Evolutionary conservation across 2,329 filamentous ascomycete genomes (phyloP), one percentile per base, ranked within the genome.

Genomic region (Plenodomus biglobosus): DNA sequence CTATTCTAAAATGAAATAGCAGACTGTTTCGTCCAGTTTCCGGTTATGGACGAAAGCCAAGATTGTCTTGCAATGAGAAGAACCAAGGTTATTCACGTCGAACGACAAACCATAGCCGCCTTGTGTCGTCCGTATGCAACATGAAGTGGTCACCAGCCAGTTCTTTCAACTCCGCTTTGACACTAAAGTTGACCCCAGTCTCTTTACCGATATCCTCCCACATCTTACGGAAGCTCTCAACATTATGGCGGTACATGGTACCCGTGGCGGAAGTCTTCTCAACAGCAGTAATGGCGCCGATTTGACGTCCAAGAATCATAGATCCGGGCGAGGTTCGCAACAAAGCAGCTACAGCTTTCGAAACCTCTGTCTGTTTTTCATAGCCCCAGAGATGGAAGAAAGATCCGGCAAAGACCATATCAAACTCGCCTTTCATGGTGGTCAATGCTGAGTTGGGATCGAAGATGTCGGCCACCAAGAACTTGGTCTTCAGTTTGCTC

Each of bases 301-400:
- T 71, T 24, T 83, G 80, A 11, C 76, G 73, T 24, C 81, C 80
- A 43, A 81, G 76, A 22, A 84, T 75, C 58, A 80, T 71, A 8
- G 75, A 76, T 1, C 74, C 74, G 1, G 73, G 69, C 55, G 75
- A 72, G 16, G 65, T 59, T 10, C 54, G 53, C n/a, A 73, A 55
- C 15, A 76, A 54, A 10, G 42, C 42, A 15, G 69, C 61, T 7
- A 74, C 55, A n/a, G 57, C 56, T 46, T 66, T 70, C 2, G 64
- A 70, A 2, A 65, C 61, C n/a, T 53, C 36, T 20, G 73, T 21
- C 40, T 70, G 66, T 8, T 62, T 55, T 2, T 72, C 58, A 51
- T 67, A 72, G 17, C 58, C 60, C 52, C 72, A 76, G 10, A 75
- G 64, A 48, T 77, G 74, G 45, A 76, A 72, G 48, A 76, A 75